Base-by-base conservation (phyloP, 2,329 filamentous ascomycete species). In the Ambrosiella beaveri region DNA sequence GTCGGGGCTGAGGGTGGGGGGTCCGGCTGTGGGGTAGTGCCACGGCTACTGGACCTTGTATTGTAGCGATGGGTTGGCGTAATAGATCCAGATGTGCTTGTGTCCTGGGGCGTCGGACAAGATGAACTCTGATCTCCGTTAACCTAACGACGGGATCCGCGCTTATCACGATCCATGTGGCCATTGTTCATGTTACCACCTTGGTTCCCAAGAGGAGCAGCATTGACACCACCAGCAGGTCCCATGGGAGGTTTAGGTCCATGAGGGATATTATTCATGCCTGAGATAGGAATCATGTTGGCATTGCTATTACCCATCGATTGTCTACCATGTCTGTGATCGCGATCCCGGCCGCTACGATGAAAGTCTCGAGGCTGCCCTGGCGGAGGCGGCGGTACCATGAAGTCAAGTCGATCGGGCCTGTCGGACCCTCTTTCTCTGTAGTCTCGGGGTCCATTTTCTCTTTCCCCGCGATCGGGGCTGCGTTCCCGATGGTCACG, bases 371-470 rank as follows among this genome's bases (percentile, higher is more conserved):
- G 65, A 63, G 64, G 63, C 63, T 44, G 63, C 15, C 44, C 35
- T 7, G 54, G 45, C 8, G 53, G 45, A 17, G 51, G 57, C 47
- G 54, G 49, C 15, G 64, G 61, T 13, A 53, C 47, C 37, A 55
- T 45, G 2, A 63, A 60, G 1, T 63, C 64, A 12, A 63, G 62
- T 3, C 65, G 56, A 7, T 65, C 67, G 15, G 68, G 71, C 52
- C 70, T 70, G 54, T 74, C 66, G 13, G 19, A 27, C 7, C 54
- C 59, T 27, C 59, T 51, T 12, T 77, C 74, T 36, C 74, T 69
- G 59, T 74, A 68, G 49, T 76, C 73, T 37, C 70, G 68, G 45
- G 70, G 66, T 7, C 75, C 73, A 62, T 75, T 76, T 13, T 75
- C 72, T 27, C 73, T 68, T 8, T 78, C 75, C 9, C 15, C 17